Conservation (phyloP, 106 monocot species). For the Dendrobium nobile region DNA sequence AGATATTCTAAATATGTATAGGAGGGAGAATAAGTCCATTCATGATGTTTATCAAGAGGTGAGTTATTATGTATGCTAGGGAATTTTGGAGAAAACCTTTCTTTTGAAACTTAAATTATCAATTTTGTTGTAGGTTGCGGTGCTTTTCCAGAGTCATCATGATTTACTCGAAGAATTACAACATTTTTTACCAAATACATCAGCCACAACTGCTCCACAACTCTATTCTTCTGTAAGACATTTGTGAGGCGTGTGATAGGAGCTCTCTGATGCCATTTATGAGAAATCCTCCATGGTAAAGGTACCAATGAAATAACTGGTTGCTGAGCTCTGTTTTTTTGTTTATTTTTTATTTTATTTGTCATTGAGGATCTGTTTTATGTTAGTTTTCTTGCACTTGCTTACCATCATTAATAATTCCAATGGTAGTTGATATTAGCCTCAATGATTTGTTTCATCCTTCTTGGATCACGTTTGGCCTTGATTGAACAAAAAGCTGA, state of each 20-base stretch:
- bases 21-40: conserved; percentile 83
- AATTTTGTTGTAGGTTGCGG: conserved; percentile 51
- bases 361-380: too few species aligned
- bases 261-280: conserved; percentile 28
- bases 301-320: conserved; percentile 15
- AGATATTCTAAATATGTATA: conserved; percentile 95
- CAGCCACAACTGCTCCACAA: conserved; percentile 26
- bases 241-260: conserved; percentile 53
- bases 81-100: not conserved
- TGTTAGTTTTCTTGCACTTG: too few species aligned
- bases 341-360: not conserved
- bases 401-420: too few species aligned
- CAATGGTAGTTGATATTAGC: too few species aligned
- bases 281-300: conserved; percentile 39
- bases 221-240: conserved; percentile 35
- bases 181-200: conserved; percentile 86
- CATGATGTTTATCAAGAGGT: conserved; percentile 89
- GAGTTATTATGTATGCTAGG: not conserved
- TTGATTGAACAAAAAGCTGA: too few species aligned
- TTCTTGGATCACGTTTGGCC: too few species aligned
- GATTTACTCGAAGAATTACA: conserved; percentile 94
- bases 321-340: not conserved
- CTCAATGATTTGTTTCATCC: too few species aligned
- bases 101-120: not conserved
- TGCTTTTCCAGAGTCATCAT: conserved; percentile 56